Percentiles rank a stretch among this genome's conserved stretches.
Evolutionary conservation across 768 basidiomycete species (phyloP).

Genomic region (Phylloporus sp.): DNA sequence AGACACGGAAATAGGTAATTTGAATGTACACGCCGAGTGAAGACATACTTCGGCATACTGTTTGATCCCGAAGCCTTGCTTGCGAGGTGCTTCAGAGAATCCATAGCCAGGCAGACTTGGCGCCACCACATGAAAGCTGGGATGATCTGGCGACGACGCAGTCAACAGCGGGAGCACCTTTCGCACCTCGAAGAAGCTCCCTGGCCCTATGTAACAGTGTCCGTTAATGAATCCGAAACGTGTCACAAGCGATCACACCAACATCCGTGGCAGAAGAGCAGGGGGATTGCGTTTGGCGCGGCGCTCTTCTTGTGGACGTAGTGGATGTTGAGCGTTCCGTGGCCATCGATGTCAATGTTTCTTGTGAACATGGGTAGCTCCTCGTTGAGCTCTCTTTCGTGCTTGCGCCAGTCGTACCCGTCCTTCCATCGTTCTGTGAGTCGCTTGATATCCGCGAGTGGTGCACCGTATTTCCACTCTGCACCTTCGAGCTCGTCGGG

Average conservation of each 20-base stretch:
- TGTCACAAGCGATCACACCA: conserved; percentile 7
- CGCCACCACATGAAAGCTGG: conserved; percentile 62
- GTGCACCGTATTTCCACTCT: conserved; percentile 49
- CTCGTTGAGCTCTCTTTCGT: conserved; percentile 48
- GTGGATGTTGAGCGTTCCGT: conserved; percentile 50
- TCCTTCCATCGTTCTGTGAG: conserved; percentile 48
- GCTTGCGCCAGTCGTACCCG: conserved; percentile 53
- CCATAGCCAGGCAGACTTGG: conserved; percentile 58
- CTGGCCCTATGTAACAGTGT: conserved; percentile 51
- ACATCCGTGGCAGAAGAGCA: conserved; percentile 66
- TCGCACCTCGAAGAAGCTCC: conserved; percentile 52
- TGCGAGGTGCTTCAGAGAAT: conserved; percentile 54
- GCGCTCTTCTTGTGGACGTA: conserved; percentile 54
- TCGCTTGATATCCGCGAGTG: conserved; percentile 46
- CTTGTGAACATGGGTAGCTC: conserved; percentile 54
- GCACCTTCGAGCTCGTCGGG: conserved; percentile 57
- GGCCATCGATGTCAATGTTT: conserved; percentile 46
- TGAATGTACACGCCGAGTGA: background rate
- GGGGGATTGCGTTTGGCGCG: conserved; percentile 45
- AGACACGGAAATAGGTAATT: conserved; percentile 6
- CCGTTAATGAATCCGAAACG: background rate
- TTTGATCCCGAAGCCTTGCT: conserved; percentile 44
- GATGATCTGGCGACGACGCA: conserved; percentile 37
- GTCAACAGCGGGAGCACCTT: conserved; percentile 57
- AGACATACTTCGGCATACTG: conserved; percentile 53